Evolutionary conservation across 192 early-diverging fungal genomes (phyloP).

Genomic region (Coemansia sp.): DNA sequence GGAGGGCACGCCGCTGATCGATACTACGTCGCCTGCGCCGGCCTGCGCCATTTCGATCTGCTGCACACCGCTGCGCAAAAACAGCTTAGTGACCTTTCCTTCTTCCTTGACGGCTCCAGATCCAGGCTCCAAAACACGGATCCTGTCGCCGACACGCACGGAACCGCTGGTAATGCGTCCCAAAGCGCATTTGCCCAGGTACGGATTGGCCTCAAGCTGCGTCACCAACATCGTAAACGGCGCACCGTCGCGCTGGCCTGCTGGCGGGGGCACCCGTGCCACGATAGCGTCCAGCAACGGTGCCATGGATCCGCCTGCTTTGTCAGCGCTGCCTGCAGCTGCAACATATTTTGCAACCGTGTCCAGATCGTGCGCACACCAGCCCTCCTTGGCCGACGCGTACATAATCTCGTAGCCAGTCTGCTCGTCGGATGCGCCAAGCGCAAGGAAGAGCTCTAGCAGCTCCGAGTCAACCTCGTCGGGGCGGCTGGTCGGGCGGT

Average conservation of each 20-base stretch:
- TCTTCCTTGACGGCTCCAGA: constrained; percentile 65
- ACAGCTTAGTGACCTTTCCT: constrained; percentile 74
- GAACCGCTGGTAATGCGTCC: constrained; percentile 74
- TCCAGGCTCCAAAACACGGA: constrained; percentile 71
- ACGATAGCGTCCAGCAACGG: constrained; percentile 78
- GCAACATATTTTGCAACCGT: constrained; percentile 19
- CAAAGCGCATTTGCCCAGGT: constrained; percentile 80
- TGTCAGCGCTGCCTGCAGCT: constrained; percentile 10
- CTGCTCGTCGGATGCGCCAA: constrained; percentile 80
- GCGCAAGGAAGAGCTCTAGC: constrained; percentile 76
- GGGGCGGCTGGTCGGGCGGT: constrained; percentile 71
- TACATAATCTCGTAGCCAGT: constrained; percentile 77
- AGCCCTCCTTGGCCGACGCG: constrained; percentile 83
- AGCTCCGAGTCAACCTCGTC: constrained; percentile 80
- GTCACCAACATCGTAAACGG: constrained; percentile 86
- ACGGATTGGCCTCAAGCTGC: constrained; percentile 81
- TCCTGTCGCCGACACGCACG: constrained; percentile 71
- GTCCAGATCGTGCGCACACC: constrained; percentile 65
- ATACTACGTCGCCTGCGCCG: constrained; percentile 82
- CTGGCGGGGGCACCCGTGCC: constrained; percentile 67
- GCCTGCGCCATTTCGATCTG: constrained; percentile 71
- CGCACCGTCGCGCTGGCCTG: constrained; percentile 58
- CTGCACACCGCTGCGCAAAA: constrained; percentile 73
- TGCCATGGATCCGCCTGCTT: constrained; percentile 56
- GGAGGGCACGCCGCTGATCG: constrained; percentile 72